These are phyloP conservation scores for Zymoseptoria pseudotritici DNA, from an alignment of 2,329 filamentous ascomycete species.

Conservation along the genomic window DNA sequence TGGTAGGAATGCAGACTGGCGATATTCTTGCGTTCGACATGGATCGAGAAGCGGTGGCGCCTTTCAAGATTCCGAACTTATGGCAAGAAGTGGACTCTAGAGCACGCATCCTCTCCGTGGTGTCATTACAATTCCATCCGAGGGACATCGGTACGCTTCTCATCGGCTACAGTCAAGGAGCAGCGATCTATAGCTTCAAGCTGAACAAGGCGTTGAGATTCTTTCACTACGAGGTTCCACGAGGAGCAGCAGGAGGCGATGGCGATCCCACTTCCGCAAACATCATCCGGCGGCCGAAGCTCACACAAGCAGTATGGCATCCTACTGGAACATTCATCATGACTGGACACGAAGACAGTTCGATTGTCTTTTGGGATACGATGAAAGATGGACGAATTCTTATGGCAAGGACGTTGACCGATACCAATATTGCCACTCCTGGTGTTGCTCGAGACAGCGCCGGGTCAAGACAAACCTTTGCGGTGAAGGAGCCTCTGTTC, in stretches of 20 bases:
- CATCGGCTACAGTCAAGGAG: slow-evolving; percentile 84
- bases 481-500: slow-evolving; percentile 65
- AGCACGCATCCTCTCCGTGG: slow-evolving; percentile 56
- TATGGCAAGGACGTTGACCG: slow-evolving; percentile 71
- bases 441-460: slow-evolving; percentile 20
- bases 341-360: slow-evolving; percentile 83
- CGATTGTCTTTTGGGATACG: slow-evolving; percentile 83
- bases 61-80: slow-evolving; percentile 78
- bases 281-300: slow-evolving; percentile 58
- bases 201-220: slow-evolving; percentile 71
- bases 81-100: slow-evolving; percentile 69
- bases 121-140: slow-evolving; percentile 79
- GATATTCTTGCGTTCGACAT: slow-evolving; percentile 91
- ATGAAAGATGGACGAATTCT: slow-evolving; percentile 73
- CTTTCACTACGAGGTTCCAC: slow-evolving; percentile 75
- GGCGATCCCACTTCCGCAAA: slow-evolving; percentile 56
- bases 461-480: slow-evolving; percentile 40
- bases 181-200: slow-evolving; percentile 90
- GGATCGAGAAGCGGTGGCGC: slow-evolving; percentile 67
- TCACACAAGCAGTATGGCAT: slow-evolving; percentile 87
- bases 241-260: slow-evolving; percentile 73
- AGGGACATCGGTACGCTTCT: slow-evolving; percentile 86
- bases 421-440: slow-evolving; percentile 65
- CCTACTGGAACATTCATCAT: slow-evolving; percentile 85
- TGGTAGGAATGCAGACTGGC: slow-evolving; percentile 60